Conservation (phyloP, 805 yeast genomes). For the Ogataea dorogensis region DNA sequence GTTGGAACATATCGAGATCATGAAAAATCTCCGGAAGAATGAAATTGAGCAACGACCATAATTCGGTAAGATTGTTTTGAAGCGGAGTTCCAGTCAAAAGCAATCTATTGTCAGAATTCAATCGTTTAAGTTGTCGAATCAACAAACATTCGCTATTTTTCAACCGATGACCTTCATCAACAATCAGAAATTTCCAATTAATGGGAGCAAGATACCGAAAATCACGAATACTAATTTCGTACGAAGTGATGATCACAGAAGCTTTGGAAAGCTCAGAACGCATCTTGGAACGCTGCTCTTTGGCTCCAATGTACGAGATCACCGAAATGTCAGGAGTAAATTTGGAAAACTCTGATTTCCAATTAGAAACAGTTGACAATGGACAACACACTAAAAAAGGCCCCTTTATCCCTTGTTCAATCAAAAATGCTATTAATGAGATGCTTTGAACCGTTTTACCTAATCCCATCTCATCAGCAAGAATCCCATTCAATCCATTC, state of each 20-base stretch:
- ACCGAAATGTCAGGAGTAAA: conserved; percentile 73
- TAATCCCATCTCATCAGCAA: conserved; percentile 97
- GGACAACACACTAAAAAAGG: conserved; percentile 82
- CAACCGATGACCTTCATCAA: conserved; percentile 94
- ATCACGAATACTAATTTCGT: conserved; percentile 77
- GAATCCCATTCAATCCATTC: conserved; percentile 90
- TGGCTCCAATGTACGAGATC: conserved; percentile 63
- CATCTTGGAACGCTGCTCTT: conserved; percentile 50
- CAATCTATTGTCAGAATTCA: conserved; percentile 68
- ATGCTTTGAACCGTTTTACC: conserved; percentile 93
- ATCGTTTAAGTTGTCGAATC: conserved; percentile 65
- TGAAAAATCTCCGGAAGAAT: conserved; percentile 91
- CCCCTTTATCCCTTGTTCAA: conserved; percentile 75
- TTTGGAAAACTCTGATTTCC: conserved; percentile 69
- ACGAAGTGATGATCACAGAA: conserved; percentile 73
- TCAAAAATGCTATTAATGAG: conserved; percentile 68
- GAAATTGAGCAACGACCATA: conserved; percentile 91
- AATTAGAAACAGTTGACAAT: conserved; percentile 78
- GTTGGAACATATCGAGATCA: conserved; percentile 84
- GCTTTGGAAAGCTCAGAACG: conserved; percentile 33
- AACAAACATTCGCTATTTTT: conserved; percentile 80
- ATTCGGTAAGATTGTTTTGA: conserved; percentile 84
- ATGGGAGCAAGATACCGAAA: conserved; percentile 48
- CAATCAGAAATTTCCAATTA: conserved; percentile 80
- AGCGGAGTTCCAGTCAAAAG: conserved; percentile 94